These are phyloP conservation scores for Citrus hindsii DNA, from an alignment of 345 rosid species.

Conservation along the genomic window DNA sequence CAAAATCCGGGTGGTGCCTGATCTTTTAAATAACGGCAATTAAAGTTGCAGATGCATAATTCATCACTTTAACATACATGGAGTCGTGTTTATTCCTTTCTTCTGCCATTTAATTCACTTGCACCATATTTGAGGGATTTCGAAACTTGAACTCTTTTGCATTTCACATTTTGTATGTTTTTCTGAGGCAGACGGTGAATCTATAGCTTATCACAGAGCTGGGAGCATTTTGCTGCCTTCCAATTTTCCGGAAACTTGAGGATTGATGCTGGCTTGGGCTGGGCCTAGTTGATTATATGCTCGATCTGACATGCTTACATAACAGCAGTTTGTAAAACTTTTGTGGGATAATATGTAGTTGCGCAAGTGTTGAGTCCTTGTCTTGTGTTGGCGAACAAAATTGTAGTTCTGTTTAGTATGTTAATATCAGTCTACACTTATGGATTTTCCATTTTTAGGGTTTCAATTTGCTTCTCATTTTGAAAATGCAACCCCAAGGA, in stretches of 20 bases:
- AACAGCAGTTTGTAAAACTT: background rate
- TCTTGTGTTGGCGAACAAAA: background rate
- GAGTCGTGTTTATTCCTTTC: background rate
- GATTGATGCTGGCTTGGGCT: background rate
- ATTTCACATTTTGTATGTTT: background rate
- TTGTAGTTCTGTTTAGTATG: background rate
- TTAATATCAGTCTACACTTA: background rate
- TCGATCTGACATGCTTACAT: background rate
- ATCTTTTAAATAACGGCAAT: too few relatives aligned
- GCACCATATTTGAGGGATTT: background rate
- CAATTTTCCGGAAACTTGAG: background rate
- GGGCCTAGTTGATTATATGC: background rate
- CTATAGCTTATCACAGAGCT: background rate
- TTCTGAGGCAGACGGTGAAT: conserved; percentile 1
- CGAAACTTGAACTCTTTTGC: background rate
- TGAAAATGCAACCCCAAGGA: background rate
- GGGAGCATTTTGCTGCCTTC: background rate
- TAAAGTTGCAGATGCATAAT: too few relatives aligned
- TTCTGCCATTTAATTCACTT: background rate
- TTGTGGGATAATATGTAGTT: background rate
- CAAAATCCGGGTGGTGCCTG: too few relatives aligned
- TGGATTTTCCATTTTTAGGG: background rate
- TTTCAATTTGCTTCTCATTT: background rate
- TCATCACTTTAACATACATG: too few relatives aligned
- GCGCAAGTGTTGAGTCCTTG: background rate